Percentiles rank a stretch among this genome's conserved stretches.
phyloP scores from a whole-genome alignment of 2,329 filamentous ascomycete genomes.

The Penicillium sp. region DNA sequence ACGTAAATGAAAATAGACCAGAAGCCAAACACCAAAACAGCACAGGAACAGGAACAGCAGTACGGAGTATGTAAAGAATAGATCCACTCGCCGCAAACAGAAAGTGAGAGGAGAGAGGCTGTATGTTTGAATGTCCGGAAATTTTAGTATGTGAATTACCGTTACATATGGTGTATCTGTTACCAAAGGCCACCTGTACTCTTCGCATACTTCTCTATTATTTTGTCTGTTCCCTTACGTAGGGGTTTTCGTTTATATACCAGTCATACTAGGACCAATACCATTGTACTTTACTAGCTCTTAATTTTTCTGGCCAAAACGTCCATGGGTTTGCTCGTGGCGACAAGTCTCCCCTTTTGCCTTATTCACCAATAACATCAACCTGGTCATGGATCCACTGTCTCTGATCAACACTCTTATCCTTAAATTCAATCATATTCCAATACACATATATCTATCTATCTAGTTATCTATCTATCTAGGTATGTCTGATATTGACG shows the following conservation, averaged over 20 bases:
- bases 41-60: not conserved
- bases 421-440: not conserved
- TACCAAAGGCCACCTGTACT: conserved; percentile 13
- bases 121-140: not conserved
- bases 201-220: not conserved
- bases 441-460: not conserved
- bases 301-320: not conserved
- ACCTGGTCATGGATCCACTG: not conserved
- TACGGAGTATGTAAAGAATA: not conserved
- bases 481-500: not conserved
- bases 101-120: not conserved
- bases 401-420: not conserved
- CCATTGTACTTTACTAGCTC: not conserved
- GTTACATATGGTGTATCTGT: not conserved
- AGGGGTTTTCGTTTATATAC: not conserved
- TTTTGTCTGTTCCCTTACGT: not conserved
- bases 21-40: not conserved
- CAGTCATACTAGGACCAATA: not conserved
- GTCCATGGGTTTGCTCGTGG: conserved; percentile 6
- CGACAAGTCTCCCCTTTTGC: conserved; percentile 1
- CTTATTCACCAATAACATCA: not conserved
- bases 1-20: not conserved
- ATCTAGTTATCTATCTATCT: too few species aligned
- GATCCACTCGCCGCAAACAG: conserved; percentile 8
- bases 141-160: conserved; percentile 1